A percentile compares a stretch with the other conserved stretches of the same genome.
Conservation (phyloP, 2,329 filamentous ascomycete species). For the Colletotrichum eleusines region DNA sequence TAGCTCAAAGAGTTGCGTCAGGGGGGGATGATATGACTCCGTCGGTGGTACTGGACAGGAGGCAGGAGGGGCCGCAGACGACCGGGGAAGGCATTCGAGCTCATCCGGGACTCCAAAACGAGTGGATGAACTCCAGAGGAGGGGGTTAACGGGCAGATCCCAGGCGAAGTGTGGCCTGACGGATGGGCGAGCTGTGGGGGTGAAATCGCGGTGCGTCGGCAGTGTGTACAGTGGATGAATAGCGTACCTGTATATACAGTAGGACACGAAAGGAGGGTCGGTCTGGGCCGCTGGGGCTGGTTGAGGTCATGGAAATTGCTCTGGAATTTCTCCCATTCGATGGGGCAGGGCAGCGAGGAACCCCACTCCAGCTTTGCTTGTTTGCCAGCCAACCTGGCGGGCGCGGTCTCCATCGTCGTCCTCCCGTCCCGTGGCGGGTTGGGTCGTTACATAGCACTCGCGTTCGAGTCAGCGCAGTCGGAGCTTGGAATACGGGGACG, state of each 20-base stretch:
- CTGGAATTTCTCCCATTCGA: slow-evolving; percentile 40
- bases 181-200: not conserved
- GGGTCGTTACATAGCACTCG: not conserved
- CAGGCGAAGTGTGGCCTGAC: not conserved
- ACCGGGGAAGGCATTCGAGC: slow-evolving; percentile 30
- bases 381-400: slow-evolving; percentile 6
- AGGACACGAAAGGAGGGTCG: slow-evolving; percentile 18
- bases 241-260: not conserved
- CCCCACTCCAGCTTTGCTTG: slow-evolving; percentile 11
- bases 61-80: slow-evolving; percentile 9
- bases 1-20: not conserved
- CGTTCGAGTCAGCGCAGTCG: slow-evolving; percentile 25
- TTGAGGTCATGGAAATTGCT: slow-evolving; percentile 27
- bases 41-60: slow-evolving; percentile 13
- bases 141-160: slow-evolving; percentile 4
- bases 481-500: not conserved
- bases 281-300: slow-evolving; percentile 22
- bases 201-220: not conserved
- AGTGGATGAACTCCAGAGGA: not conserved
- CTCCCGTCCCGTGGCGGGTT: slow-evolving; percentile 26
- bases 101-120: slow-evolving; percentile 26
- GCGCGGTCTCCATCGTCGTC: slow-evolving; percentile 6
- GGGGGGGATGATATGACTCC: slow-evolving; percentile 2
- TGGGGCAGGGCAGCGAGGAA: not conserved
- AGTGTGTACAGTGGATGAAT: not conserved